A percentile compares a stretch with the other conserved stretches of the same genome.
phyloP scores from a whole-genome alignment of 129 eudicot species.

The Silybum marianum region DNA sequence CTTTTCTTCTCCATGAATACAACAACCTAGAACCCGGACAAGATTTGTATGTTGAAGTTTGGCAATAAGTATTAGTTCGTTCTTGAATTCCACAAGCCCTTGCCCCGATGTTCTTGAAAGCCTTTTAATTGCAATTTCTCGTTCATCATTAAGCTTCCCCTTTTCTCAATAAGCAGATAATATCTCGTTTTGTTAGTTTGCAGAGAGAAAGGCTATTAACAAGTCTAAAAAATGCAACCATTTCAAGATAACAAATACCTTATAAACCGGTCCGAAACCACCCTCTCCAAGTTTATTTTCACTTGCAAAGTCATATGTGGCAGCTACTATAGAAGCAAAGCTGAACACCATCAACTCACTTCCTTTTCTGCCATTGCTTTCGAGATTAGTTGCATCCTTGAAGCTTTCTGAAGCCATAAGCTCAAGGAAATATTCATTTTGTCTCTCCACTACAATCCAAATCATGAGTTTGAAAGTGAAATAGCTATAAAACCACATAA shows the following conservation, averaged over 20 bases:
- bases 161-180: slow-evolving; percentile 13
- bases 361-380: slow-evolving; percentile 20
- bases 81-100: slow-evolving; percentile 42
- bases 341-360: slow-evolving; percentile 29
- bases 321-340: slow-evolving; percentile 21
- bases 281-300: slow-evolving; percentile 20
- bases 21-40: slow-evolving; percentile 37
- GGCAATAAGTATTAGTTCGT: slow-evolving; percentile 42
- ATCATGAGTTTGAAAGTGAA: not conserved
- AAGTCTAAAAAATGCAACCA: not conserved
- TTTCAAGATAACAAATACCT: slow-evolving; percentile 25
- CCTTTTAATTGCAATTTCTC: slow-evolving; percentile 35
- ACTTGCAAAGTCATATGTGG: slow-evolving; percentile 33
- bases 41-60: slow-evolving; percentile 44
- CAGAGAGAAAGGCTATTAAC: not conserved
- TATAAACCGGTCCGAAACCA: slow-evolving; percentile 60
- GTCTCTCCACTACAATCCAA: slow-evolving; percentile 6
- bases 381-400: not conserved
- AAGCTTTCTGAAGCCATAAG: slow-evolving; percentile 27
- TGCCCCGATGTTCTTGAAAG: slow-evolving; percentile 37
- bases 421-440: slow-evolving; percentile 15
- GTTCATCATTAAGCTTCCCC: slow-evolving; percentile 40
- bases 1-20: slow-evolving; percentile 35
- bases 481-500: not conserved
- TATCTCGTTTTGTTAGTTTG: not conserved